phyloP scores from a whole-genome alignment of 768 basidiomycete genomes.

The Lactarius hatsudake region DNA sequence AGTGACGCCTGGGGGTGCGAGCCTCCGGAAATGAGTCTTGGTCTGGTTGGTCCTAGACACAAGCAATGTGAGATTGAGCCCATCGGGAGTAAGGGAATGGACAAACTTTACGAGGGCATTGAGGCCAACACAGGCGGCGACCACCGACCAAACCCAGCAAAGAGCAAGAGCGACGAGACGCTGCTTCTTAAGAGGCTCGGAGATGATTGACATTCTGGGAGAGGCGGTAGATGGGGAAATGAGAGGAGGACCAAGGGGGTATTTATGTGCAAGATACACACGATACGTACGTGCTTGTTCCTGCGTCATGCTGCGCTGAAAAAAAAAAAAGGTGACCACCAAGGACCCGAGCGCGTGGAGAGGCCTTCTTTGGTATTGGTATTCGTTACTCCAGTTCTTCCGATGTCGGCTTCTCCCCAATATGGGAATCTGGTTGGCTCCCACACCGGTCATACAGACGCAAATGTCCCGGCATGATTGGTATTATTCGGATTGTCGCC shows the following conservation, averaged over 20 bases:
- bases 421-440: not conserved
- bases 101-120: conserved; percentile 37
- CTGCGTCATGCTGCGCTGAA: not conserved
- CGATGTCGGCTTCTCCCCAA: not conserved
- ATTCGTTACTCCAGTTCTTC: not conserved
- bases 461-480: not conserved
- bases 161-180: conserved; percentile 34
- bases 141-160: conserved; percentile 33
- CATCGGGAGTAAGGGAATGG: not conserved
- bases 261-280: conserved; percentile 10
- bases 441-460: not conserved
- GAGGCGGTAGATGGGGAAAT: not conserved
- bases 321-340: not conserved
- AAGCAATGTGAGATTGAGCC: not conserved
- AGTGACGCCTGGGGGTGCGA: conserved; percentile 21
- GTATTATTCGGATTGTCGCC: not conserved
- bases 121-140: conserved; percentile 33
- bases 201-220: conserved; percentile 13
- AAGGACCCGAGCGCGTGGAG: not conserved
- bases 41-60: conserved; percentile 18
- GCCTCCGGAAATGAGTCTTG: conserved; percentile 8
- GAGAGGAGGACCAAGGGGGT: not conserved
- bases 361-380: conserved; percentile 13
- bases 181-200: conserved; percentile 20
- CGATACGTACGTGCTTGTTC: not conserved